Evolutionary conservation across 208 protist genomes (phyloP), one percentile per base, ranked within the genome.

Genomic region (Borovskyia barvae): DNA sequence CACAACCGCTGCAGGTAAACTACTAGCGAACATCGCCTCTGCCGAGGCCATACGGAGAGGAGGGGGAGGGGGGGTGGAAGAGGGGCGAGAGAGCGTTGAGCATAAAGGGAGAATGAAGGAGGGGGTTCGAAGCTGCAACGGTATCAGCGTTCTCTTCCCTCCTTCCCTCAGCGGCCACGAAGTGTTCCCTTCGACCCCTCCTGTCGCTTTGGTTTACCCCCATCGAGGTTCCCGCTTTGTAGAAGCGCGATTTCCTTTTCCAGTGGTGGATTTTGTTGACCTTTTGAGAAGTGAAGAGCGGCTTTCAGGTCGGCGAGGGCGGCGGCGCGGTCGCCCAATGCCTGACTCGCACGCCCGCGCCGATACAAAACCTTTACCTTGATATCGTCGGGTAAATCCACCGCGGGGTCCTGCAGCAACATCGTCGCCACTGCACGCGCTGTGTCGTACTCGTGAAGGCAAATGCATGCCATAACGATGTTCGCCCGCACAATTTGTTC

Each of bases 341-440:
- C 72, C 56, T 84, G 78, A 58, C 81, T 90, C 9, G 84, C 84
- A 20, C 86, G 52, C 5, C 84, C 87, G 29, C 87, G 75, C 1
- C 87, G 66, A 42, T 87, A 94, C 0, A 94, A 71, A 32, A 91
- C 81, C 62, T 94, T 94, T 49, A 87, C 83, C 66, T 85, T 80
- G 32, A 94, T 29, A 14, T 75, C 77, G 0, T 57, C 57, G 11
- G 50, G 30, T 26, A 85, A 41, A 0, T 65, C 70, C 9, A 53
- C 28, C 3, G 25, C 66, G 20, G 76, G 72, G 25, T 87, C 77
- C 43, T 93, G 78, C 54, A 94, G 66, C 43, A 94, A 61, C 67
- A 88, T 79, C 25, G 87, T 89, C 30, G 87, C 84, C 24, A 87
- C 69, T 33, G 81, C 57, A 9, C 80, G 71, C 33, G 87, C 87